Evolutionary conservation across 495 filamentous ascomycete species (phyloP).

Genomic region (Xylaria nigripes): DNA sequence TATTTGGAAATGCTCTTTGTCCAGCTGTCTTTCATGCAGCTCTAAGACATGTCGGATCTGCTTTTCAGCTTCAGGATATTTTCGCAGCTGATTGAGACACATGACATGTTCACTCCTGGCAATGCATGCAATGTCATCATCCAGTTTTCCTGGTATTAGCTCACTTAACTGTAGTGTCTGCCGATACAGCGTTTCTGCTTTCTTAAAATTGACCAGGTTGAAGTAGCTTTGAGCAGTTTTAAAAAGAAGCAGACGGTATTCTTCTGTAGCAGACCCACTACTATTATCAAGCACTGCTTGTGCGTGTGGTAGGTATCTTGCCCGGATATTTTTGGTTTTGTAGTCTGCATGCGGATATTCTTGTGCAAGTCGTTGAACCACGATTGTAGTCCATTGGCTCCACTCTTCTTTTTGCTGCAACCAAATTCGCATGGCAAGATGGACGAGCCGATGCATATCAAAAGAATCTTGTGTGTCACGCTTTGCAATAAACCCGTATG

Average conservation of each 20-base stretch:
- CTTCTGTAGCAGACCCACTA: background rate
- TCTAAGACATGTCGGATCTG: constrained; percentile 6
- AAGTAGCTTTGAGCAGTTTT: constrained; percentile 9
- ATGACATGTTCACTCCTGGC: background rate
- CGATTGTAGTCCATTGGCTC: constrained; percentile 22
- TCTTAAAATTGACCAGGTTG: background rate
- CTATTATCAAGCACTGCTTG: constrained; percentile 19
- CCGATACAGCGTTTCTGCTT: background rate
- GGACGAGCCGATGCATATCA: constrained; percentile 39
- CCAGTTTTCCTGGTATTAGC: background rate
- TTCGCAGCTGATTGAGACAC: background rate
- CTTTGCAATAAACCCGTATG: constrained; percentile 35
- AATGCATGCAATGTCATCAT: background rate
- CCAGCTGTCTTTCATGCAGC: background rate
- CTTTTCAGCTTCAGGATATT: constrained; percentile 17
- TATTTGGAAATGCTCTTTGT: background rate
- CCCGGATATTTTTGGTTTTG: constrained; percentile 28
- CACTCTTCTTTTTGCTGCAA: constrained; percentile 22
- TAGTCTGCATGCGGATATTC: constrained; percentile 26
- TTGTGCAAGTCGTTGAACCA: constrained; percentile 22
- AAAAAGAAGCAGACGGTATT: constrained; percentile 1
- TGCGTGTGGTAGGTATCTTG: constrained; percentile 33
- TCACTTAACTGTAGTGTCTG: background rate
- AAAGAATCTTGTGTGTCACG: constrained; percentile 20
- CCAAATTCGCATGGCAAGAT: constrained; percentile 38